Evolutionary conservation across 1,284 basidiomycete genomes (phyloP), one percentile per base, ranked within the genome.

Genomic region (Taiwanofungus camphoratus): DNA sequence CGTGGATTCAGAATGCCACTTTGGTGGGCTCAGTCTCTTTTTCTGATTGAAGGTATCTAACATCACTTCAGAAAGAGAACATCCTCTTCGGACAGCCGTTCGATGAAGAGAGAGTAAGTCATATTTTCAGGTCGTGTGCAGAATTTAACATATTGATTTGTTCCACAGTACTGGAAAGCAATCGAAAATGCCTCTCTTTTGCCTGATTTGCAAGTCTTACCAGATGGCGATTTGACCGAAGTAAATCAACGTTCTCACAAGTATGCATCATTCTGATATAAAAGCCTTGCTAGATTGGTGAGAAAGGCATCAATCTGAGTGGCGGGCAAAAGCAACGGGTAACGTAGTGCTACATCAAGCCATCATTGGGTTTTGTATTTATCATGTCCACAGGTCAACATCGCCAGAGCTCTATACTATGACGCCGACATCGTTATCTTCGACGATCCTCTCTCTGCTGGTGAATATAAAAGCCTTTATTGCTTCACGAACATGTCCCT

Each of bases 1-100:
- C 91, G 2, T 95, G 92, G 91, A 93, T 95, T 42, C 90, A 92
- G 60, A 90, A 88, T 56, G 80, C 83, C 0, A 79, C 83, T 3
- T 53, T 92, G 50, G 81, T 84, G 41, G 52, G 77, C 53, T 16
- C n/a, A 20, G n/a, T 30, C 15, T 12, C 18, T 6, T 26, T 20
- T 16, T 16, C 19, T 12, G 16, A 5, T 26, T 21, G 7, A 16
- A 20, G 5, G 16, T 8, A 18, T 32, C 15, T 32, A 29, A 24
- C 12, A 16, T 27, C n/a, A 23, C 41, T 35, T 1, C 21, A 59
- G 82, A 63, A 80, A 55, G 78, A 83, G 41, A 81, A 82, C 48
- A 68, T 86, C 16, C 56, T 77, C 0, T 91, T 90, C 56, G 87
- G 87, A 1, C 76, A 73, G 45, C 67, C 72, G 0, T 89, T 73